Percentiles rank a stretch among this genome's conserved stretches.
Conservation (phyloP, 2,329 filamentous ascomycete species). For the Geosmithia flava region DNA sequence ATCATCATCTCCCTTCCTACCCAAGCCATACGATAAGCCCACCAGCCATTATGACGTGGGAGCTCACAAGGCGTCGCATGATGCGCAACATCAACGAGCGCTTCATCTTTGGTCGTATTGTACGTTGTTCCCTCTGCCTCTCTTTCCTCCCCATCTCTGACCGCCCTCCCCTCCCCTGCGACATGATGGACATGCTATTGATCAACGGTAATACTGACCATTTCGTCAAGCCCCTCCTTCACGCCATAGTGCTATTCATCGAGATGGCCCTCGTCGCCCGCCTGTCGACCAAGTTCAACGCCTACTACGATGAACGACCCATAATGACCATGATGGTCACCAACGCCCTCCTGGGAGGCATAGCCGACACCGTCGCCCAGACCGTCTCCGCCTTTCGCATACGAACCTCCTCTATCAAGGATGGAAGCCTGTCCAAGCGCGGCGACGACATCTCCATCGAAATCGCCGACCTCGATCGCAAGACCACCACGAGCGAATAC, state of each 20-base stretch:
- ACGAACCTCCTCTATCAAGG: conserved; percentile 50
- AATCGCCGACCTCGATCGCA: conserved; percentile 75
- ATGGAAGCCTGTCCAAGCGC: conserved; percentile 40
- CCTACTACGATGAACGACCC: conserved; percentile 84
- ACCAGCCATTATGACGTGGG: conserved; percentile 37
- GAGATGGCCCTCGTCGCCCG: conserved; percentile 80
- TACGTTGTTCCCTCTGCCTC: conserved; percentile 31
- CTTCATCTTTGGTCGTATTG: conserved; percentile 62
- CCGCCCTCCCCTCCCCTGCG: not conserved
- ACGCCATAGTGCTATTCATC: conserved; percentile 72
- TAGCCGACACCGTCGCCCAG: conserved; percentile 94
- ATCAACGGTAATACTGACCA: not conserved
- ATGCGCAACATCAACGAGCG: conserved; percentile 49
- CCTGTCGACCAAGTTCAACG: conserved; percentile 78
- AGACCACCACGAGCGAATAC: conserved; percentile 55
- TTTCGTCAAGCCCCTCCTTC: conserved; percentile 64
- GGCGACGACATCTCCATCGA: conserved; percentile 67
- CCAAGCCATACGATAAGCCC: not conserved
- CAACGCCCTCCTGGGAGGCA: conserved; percentile 87
- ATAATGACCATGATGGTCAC: conserved; percentile 98
- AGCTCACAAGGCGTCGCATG: conserved; percentile 47
- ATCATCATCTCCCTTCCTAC: not conserved
- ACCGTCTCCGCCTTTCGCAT: conserved; percentile 74
- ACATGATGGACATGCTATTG: not conserved
- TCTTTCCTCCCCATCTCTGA: not conserved